A percentile compares a stretch with the other conserved stretches of the same genome.
These are phyloP conservation scores for Clohesyomyces aquaticus DNA, from an alignment of 495 filamentous ascomycete species.

Conservation along the genomic window DNA sequence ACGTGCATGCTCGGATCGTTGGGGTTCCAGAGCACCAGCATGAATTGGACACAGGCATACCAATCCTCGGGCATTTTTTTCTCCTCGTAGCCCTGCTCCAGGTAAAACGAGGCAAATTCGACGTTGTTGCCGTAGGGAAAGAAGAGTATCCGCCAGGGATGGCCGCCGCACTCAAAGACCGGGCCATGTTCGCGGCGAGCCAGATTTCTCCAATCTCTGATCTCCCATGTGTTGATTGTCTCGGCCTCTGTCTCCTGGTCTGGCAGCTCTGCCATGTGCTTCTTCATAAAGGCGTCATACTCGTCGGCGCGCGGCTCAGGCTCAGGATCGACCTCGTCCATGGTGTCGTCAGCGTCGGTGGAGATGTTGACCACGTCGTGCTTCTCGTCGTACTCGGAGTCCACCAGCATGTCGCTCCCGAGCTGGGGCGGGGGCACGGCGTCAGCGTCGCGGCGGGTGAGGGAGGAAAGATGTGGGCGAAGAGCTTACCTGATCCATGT, in stretches of 20 bases:
- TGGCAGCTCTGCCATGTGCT: constrained; percentile 70
- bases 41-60: constrained; percentile 97
- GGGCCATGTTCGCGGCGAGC: constrained; percentile 83
- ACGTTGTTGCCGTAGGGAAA: constrained; percentile 94
- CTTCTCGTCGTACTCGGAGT: constrained; percentile 67
- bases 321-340: constrained; percentile 51
- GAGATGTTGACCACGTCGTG: constrained; percentile 85
- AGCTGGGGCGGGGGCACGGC: constrained; percentile 43
- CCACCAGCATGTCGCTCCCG: constrained; percentile 61
- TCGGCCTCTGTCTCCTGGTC: constrained; percentile 76
- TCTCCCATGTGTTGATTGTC: constrained; percentile 77
- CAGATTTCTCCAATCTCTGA: constrained; percentile 76
- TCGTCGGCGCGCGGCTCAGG: constrained; percentile 68
- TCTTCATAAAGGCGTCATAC: constrained; percentile 84
- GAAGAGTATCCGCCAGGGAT: constrained; percentile 93
- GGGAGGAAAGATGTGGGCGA: constrained; percentile 33
- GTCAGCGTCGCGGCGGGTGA: constrained; percentile 49
- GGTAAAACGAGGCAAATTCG: constrained; percentile 90
- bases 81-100: constrained; percentile 86
- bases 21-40: constrained; percentile 88
- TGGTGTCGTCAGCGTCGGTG: constrained; percentile 60
- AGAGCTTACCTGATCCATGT: constrained; percentile 47
- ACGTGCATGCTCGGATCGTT: constrained; percentile 80
- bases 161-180: constrained; percentile 80
- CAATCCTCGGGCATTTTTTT: constrained; percentile 76